These are phyloP conservation scores for Arachis stenosperma DNA, from an alignment of 306 rosid species.

Conservation along the genomic window DNA sequence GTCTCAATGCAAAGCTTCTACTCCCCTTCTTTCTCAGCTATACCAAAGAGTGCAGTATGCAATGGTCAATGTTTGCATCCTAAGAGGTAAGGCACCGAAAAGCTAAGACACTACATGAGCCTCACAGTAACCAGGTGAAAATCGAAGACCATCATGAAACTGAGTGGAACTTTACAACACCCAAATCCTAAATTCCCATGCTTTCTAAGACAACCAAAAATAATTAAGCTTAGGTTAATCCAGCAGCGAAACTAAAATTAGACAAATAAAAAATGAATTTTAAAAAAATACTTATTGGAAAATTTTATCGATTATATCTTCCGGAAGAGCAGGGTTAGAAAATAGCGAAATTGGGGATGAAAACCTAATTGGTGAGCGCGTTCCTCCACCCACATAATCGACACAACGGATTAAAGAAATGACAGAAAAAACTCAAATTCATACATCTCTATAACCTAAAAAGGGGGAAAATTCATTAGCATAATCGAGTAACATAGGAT, in stretches of 20 bases:
- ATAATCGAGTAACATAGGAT: constrained; percentile 9
- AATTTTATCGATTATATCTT: constrained; percentile 12
- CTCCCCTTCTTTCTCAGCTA: constrained; percentile 16
- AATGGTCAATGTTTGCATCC: constrained; percentile 20
- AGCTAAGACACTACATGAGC: constrained; percentile 11
- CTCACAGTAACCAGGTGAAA: constrained; percentile 20
- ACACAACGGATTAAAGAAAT: background rate
- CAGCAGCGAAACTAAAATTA: constrained; percentile 4
- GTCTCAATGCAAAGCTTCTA: background rate
- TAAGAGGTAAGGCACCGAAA: constrained; percentile 5
- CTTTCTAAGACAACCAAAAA: background rate
- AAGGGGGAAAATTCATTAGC: background rate
- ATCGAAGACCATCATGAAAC: constrained; percentile 3
- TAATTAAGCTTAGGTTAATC: background rate
- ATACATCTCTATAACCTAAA: background rate
- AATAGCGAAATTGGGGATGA: constrained; percentile 18
- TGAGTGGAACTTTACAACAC: constrained; percentile 14
- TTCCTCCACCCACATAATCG: constrained; percentile 21
- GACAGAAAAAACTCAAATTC: background rate
- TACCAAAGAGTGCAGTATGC: background rate
- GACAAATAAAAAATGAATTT: background rate
- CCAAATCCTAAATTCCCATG: constrained; percentile 28
- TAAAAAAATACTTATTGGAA: background rate
- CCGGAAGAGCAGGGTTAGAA: constrained; percentile 6
- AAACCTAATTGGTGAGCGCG: constrained; percentile 35